Percentiles rank a stretch among this genome's conserved stretches.
Conservation (phyloP, 495 filamentous ascomycete genomes). For the Penicillium daleae region DNA sequence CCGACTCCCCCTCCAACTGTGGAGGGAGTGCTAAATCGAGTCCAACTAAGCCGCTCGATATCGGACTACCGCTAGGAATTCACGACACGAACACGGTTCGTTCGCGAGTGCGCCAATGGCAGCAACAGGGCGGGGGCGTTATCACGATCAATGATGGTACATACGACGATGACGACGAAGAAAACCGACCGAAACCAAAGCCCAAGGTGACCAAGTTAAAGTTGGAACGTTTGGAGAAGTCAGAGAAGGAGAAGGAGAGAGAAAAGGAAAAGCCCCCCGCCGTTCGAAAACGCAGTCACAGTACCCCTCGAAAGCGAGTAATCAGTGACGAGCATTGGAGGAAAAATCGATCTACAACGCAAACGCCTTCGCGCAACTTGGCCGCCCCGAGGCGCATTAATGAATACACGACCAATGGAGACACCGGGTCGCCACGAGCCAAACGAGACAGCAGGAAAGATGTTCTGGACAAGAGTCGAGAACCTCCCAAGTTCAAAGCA, state of each 20-base stretch:
- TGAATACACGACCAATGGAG: slow-evolving; percentile 49
- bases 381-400: slow-evolving; percentile 53
- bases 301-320: slow-evolving; percentile 73
- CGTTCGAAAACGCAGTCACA: slow-evolving; percentile 47
- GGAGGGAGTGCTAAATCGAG: slow-evolving; percentile 43
- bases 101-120: slow-evolving; percentile 76
- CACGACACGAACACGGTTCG: slow-evolving; percentile 66
- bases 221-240: slow-evolving; percentile 19
- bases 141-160: slow-evolving; percentile 51
- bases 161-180: slow-evolving; percentile 45
- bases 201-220: slow-evolving; percentile 34
- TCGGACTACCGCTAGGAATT: slow-evolving; percentile 52
- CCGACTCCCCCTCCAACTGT: slow-evolving; percentile 45
- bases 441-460: slow-evolving; percentile 29
- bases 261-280: slow-evolving; percentile 18
- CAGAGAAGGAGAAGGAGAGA: slow-evolving; percentile 18
- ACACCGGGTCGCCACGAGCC: slow-evolving; percentile 21
- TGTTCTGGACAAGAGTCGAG: slow-evolving; percentile 21
- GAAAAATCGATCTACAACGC: slow-evolving; percentile 51
- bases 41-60: slow-evolving; percentile 50
- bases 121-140: slow-evolving; percentile 65
- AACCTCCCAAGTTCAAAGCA: slow-evolving; percentile 13
- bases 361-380: slow-evolving; percentile 53
- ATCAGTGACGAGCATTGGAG: slow-evolving; percentile 81
- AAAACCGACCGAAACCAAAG: slow-evolving; percentile 36